Base-by-base conservation (phyloP, 2,329 filamentous ascomycete species). In the Balansia obtecta region DNA sequence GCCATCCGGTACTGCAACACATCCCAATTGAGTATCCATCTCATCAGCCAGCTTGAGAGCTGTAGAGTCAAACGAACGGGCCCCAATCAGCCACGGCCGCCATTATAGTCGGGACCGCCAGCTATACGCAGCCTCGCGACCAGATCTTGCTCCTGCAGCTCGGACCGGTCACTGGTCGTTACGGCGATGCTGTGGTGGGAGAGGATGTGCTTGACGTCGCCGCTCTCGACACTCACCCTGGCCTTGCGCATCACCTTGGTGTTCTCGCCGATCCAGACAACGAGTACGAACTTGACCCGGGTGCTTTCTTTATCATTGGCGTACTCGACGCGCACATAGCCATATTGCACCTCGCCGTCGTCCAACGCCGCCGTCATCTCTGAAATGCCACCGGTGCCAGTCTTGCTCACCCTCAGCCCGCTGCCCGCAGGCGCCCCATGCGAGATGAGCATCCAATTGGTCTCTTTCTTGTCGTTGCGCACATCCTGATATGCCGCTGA, bases 71-170 rank as follows among this genome's bases (percentile, higher is more conserved):
- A 11, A 37, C 13, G 13, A 4, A 37, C 8, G 4, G 12, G 12
- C 5, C 7, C 40, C n/a, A 4, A 10, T 63, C 57, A 80, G 9
- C 77, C 80, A 55, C 80, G 66, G 11, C 77, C 82, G 8, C 82
- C 80, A 60, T 85, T 82, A 72, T 85, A 86, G 65, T 86, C 83
- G 15, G 82, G 82, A 33, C 83, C 83, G 50, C 83, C 83, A 4
- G 77, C 81, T 69, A 78, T 82, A 63, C 82, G 70, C 66, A 85
- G 65, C 60, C 75, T 68, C 53, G 72, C 63, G 15, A 85, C 78
- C 48, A 86, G 74, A 18, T 82, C 79, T 54, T 70, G 68, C 66
- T 82, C 78, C 16, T 77, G 74, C 50, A 86, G 63, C 60, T 86
- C 83, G 30, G 67, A 65, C 65, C 69, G 72, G 58, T 83, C 79